Evolutionary conservation across 1,139 yeast genomes (phyloP), one percentile per base, ranked within the genome.

Genomic region (Geotrichum carabidarum): DNA sequence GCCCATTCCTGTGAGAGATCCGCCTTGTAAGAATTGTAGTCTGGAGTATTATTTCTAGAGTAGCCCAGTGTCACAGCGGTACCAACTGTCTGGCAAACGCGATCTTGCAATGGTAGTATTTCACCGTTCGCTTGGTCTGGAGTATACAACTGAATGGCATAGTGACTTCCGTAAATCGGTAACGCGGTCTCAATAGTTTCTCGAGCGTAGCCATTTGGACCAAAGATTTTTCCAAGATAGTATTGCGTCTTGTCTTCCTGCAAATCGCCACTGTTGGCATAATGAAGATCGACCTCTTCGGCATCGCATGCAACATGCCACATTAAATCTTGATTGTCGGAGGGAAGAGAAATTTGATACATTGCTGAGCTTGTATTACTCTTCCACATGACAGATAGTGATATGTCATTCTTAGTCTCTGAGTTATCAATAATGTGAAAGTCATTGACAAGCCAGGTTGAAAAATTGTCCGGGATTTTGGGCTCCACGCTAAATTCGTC

Each of bases 341-440:
- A 22, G 17, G 51, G 50, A 4, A 55, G 41, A 9, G 47, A 49
- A 11, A 46, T 44, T 38, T 52, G 63, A 55, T 76, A 75, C 31
- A 80, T 64, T 30, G 76, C 71, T 3, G 84, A 78, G 1, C 81
- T 74, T 1, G 80, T 78, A 59, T 84, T 83, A 57, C 86, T 81
- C 62, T 83, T 84, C 87, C 87, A 83, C 43, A 83, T 70, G 1
- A 80, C 70, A 63, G 73, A 68, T 6, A 77, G 59, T 48, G 53
- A 58, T 45, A 63, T 44, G 30, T 53, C 50, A 54, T 69, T 68
- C 17, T 58, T 58, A 58, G 74, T 43, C 9, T 30, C 27, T 9
- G 44, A 34, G 15, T 43, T 42, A 1, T 51, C 51, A 2, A 36
- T 37, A 12, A 50, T 22, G 45, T 54, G 62, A 60, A 68, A 69